Evolutionary conservation across 805 yeast species (phyloP), one percentile per base, ranked within the genome.

Genomic region (Diddensiella santjacobensis): DNA sequence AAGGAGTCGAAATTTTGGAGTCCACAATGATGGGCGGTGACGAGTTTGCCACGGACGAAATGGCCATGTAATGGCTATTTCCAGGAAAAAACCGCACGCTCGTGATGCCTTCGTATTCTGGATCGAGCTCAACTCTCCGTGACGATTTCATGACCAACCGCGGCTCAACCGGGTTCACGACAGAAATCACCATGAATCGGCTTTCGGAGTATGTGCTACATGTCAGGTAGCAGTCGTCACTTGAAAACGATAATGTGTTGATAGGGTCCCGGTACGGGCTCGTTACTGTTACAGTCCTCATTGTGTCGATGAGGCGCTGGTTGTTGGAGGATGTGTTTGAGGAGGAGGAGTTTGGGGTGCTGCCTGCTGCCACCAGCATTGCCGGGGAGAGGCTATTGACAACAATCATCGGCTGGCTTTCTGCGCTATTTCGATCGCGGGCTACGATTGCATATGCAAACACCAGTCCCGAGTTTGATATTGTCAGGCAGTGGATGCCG

Each of bases 101-200:
- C 0, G 98, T 91, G 33, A 91, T 87, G 1, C 97, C 97, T 62
- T 90, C 97, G 48, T 87, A 80, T 52, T 87, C 95, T 55, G 84
- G 65, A 0, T 83, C 77, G 3, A 81, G 40, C 29, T 44, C 48
- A 40, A 44, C 64, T 3, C 80, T 71, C 40, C 90, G 66, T 30
- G 79, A 72, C 0, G 87, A 81, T 55, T 83, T 81, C 83, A 84
- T 78, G 1, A 84, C 75, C 22, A 84, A 64, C 20, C 83, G 74
- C 1, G 91, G 87, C 42, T 79, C 82, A 22, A 73, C 73, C 2
- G 81, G 76, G 54, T 82, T 80, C 29, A 75, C 71, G 11, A 90
- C 70, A 41, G 83, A 79, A 17, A 91, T 84, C 2, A 85, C 80
- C 61, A 91, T 71, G 62, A 87, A 86, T 40, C 96, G 66, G 5